Evolutionary conservation across 106 monocot genomes (phyloP).

Genomic region (Dendrobium officinale): DNA sequence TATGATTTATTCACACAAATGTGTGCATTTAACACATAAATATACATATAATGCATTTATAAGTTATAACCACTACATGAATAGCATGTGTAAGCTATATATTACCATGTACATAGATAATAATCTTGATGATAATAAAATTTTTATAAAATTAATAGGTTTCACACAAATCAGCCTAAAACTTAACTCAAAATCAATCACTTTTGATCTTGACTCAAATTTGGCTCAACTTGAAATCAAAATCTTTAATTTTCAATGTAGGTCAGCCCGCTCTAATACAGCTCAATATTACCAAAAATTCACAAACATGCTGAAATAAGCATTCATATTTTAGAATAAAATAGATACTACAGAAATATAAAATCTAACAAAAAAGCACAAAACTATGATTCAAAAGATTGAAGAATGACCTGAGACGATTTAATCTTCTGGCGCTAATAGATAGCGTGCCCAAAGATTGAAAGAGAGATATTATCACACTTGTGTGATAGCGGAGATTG

Average conservation of each 20-base stretch:
- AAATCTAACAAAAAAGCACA: neutral
- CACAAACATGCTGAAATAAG: neutral
- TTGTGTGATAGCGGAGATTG: conserved; percentile 98
- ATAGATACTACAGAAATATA: neutral
- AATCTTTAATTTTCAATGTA: neutral
- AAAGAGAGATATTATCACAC: conserved; percentile 96
- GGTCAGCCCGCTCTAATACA: neutral
- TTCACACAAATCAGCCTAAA: neutral
- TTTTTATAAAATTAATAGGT: neutral
- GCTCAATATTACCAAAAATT: neutral
- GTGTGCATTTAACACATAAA: neutral
- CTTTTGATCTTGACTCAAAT: neutral
- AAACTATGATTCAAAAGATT: neutral
- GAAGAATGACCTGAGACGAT: conserved; percentile 72
- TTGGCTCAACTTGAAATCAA: no score
- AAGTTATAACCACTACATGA: no score
- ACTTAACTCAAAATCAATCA: neutral
- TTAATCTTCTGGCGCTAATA: conserved; percentile 70
- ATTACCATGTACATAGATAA: no score
- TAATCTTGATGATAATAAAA: neutral
- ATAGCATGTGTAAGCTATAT: no score
- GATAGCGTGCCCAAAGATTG: conserved; percentile 94
- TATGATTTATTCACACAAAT: neutral
- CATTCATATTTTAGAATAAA: neutral
- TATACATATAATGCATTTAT: neutral